Percentiles rank a stretch among this genome's conserved stretches.
Evolutionary conservation across 2,329 filamentous ascomycete genomes (phyloP).

Genomic region (Penicillium janthinellum): DNA sequence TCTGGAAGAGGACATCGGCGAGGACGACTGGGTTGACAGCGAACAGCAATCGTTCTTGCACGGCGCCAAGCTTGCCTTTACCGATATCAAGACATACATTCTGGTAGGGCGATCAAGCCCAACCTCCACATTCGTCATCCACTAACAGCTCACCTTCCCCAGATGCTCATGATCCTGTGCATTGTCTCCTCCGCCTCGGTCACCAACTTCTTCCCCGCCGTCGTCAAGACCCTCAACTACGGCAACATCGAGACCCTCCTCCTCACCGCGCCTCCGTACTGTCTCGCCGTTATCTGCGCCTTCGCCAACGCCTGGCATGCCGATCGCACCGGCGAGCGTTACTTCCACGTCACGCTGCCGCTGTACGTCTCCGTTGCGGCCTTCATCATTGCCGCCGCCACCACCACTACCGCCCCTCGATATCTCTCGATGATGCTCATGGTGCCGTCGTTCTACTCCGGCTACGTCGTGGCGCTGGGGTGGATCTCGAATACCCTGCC

Average conservation of each 20-base stretch:
- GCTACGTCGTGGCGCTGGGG: constrained; percentile 67
- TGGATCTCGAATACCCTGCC: constrained; percentile 79
- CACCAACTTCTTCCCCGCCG: constrained; percentile 70
- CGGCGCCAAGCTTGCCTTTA: constrained; percentile 59
- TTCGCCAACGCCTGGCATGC: constrained; percentile 70
- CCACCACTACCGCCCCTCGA: constrained; percentile 60
- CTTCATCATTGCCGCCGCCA: constrained; percentile 69
- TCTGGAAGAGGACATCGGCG: constrained; percentile 65
- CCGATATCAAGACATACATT: constrained; percentile 63
- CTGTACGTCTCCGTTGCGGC: constrained; percentile 63
- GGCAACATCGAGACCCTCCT: constrained; percentile 61
- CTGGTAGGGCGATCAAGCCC: constrained; percentile 45
- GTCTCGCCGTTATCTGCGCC: constrained; percentile 61
- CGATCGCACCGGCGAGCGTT: constrained; percentile 70
- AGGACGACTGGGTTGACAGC: constrained; percentile 63
- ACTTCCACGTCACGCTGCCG: constrained; percentile 66
- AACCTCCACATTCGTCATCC: not conserved
- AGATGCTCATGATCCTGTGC: constrained; percentile 60
- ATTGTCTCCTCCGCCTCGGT: constrained; percentile 61
- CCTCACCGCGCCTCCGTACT: constrained; percentile 67
- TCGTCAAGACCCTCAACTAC: constrained; percentile 69
- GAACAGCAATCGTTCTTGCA: constrained; percentile 54
- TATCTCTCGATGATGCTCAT: constrained; percentile 75
- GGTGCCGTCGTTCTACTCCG: constrained; percentile 64
- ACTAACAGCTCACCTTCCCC: not conserved